Base-by-base conservation (phyloP, 306 rosid species). In the Medicago arabica region DNA sequence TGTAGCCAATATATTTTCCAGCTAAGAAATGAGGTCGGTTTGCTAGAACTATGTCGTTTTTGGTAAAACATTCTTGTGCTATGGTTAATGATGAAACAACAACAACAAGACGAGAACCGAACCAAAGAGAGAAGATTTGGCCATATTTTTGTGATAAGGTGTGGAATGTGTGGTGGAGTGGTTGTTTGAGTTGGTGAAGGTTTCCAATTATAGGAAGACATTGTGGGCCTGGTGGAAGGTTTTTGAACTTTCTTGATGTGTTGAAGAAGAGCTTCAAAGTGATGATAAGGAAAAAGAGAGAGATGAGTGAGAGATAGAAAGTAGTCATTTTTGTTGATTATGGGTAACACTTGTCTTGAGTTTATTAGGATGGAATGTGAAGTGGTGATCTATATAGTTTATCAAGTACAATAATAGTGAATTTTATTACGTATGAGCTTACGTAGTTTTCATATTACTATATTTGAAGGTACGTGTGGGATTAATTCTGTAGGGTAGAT, bases 211-310 rank as follows among this genome's bases (percentile, higher is more conserved):
- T n/a, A 0, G 96, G 91, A 14, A 86, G 63, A 13, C 57, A 58
- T 4, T 75, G 83, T 0, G 96, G 96, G n/a, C 72, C 71, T 0
- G 91, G 93, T 1, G 96, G 93, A 67, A 87, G 84, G 78, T 81
- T 83, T 10, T 9, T 75, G 66, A 28, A 23, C 38, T 8, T 57
- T 18, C 57, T 61, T 25, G 66, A 13, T 2, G 55, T 75, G 15
- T 36, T 15, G 46, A 60, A 3, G 1, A 74, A 7, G 64, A 82
- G 28, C 10, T 81, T 85, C 58, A 82, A 18, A 9, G 81, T 67
- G 72, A 67, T 43, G 39, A 70, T 18, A 16, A 83, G 7, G 62
- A 67, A 5, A 64, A 71, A 0, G 4, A 83, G 16, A 17, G 76
- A 41, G 44, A 82, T 54, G 28, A 67, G 39, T 1, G 55, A 10